Evolutionary conservation across 148 eudicot species (phyloP).

Genomic region (Chenopodium quinoa): DNA sequence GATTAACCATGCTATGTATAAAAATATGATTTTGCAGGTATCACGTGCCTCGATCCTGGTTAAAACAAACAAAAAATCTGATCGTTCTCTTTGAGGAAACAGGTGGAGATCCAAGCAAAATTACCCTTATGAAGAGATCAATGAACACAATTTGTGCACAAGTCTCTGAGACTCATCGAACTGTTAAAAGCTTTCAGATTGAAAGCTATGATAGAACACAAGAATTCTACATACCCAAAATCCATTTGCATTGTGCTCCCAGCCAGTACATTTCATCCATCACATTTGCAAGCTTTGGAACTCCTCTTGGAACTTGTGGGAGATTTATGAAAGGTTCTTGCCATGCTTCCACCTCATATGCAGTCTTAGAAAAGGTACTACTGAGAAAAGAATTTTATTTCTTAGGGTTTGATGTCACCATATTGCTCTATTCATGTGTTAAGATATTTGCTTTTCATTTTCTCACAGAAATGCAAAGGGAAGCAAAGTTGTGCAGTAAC

Average conservation of each 20-base stretch:
- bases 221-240: conserved; percentile 57
- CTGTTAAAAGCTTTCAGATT: conserved; percentile 56
- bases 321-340: conserved; percentile 64
- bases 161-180: conserved; percentile 70
- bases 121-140: conserved; percentile 65
- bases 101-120: conserved; percentile 77
- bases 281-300: conserved; percentile 87
- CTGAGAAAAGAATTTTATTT: not conserved
- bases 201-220: conserved; percentile 47
- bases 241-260: conserved; percentile 55
- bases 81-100: conserved; percentile 89
- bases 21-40: conserved; percentile 37
- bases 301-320: conserved; percentile 86
- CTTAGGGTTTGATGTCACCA: not conserved
- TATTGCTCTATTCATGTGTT: not conserved
- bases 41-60: conserved; percentile 93
- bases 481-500: conserved; percentile 69
- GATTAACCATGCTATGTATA: not conserved
- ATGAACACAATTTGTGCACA: conserved; percentile 62
- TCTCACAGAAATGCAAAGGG: conserved; percentile 71
- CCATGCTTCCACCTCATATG: conserved; percentile 63
- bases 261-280: conserved; percentile 72
- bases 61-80: conserved; percentile 67
- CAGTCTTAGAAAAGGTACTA: conserved; percentile 72
- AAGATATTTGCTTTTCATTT: not conserved